phyloP scores from a whole-genome alignment of 1,139 yeast species.

The Yamadazyma triangularis region DNA sequence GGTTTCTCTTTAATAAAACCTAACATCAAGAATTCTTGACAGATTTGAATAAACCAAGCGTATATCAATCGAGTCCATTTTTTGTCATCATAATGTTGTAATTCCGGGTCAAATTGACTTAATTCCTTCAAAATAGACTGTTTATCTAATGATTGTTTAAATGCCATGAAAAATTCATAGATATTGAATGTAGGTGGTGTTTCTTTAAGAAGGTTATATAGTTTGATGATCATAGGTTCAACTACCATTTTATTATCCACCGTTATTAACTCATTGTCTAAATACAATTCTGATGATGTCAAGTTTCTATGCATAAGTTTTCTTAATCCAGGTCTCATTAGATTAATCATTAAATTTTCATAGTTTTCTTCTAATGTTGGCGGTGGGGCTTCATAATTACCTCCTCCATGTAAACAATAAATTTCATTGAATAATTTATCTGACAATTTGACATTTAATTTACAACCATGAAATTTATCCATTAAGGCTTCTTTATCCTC shows the following conservation, averaged over 20 bases:
- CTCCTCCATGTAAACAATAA: slow-evolving; percentile 32
- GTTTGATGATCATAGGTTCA: slow-evolving; percentile 51
- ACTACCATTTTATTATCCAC: slow-evolving; percentile 8
- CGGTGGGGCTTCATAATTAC: slow-evolving; percentile 15
- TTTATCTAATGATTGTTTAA: slow-evolving; percentile 51
- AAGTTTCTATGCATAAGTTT: slow-evolving; percentile 27
- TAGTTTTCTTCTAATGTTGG: slow-evolving; percentile 32
- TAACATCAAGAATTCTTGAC: slow-evolving; percentile 36
- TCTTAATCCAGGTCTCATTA: slow-evolving; percentile 37
- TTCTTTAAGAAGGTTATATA: slow-evolving; percentile 73
- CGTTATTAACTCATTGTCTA: slow-evolving; percentile 20
- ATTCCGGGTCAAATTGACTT: slow-evolving; percentile 1
- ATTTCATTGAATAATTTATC: slow-evolving; percentile 30
- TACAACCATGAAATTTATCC: slow-evolving; percentile 1
- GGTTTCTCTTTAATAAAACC: slow-evolving; percentile 41
- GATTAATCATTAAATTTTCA: slow-evolving; percentile 34
- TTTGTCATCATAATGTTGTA: slow-evolving; percentile 6
- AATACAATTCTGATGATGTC: slow-evolving; percentile 25
- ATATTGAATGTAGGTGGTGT: slow-evolving; percentile 73
- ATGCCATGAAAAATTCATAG: slow-evolving; percentile 73
- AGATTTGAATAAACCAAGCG: slow-evolving; percentile 41
- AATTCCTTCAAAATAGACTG: slow-evolving; percentile 31
- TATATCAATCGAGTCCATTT: slow-evolving; percentile 43
- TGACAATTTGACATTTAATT: slow-evolving; percentile 1
- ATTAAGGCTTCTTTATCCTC: slow-evolving; percentile 1